Conservation (phyloP, 169 alveolate species). For the Pseudocohnilembus persalinus region DNA sequence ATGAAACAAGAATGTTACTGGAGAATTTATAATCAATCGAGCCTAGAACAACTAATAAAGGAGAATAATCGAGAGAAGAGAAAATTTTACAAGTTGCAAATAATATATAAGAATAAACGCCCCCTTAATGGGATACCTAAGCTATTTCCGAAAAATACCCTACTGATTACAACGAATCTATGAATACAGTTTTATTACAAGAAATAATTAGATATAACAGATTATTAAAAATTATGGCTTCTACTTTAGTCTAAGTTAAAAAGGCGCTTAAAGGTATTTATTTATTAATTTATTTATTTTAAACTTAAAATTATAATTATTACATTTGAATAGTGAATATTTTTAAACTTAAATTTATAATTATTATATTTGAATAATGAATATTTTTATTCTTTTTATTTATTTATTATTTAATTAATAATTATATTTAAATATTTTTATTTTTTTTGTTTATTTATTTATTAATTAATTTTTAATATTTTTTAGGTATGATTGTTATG, state of each 20-base stretch:
- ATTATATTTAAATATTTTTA: too few species aligned
- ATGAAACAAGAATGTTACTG: slow-evolving; percentile 69
- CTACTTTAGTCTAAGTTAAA: slow-evolving; percentile 61
- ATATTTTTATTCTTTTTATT: too few species aligned
- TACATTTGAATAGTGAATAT: too few species aligned
- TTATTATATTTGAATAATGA: too few species aligned
- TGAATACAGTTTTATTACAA: slow-evolving; percentile 87
- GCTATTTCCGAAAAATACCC: slow-evolving; percentile 74
- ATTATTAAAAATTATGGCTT: slow-evolving; percentile 65
- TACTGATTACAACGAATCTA: slow-evolving; percentile 82
- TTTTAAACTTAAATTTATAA: too few species aligned
- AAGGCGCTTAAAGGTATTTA: slow-evolving; percentile 77
- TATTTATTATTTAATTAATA: too few species aligned
- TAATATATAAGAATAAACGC: slow-evolving; percentile 63
- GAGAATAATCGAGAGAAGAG: slow-evolving; percentile 77
- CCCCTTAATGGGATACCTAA: slow-evolving; percentile 75
- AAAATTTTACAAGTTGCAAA: slow-evolving; percentile 65
- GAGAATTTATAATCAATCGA: slow-evolving; percentile 74
- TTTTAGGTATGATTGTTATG: slow-evolving; percentile 63
- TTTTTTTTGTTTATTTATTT: too few species aligned
- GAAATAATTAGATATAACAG: slow-evolving; percentile 87
- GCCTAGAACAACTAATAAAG: slow-evolving; percentile 76
- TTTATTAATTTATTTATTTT: slow-evolving; percentile 14
- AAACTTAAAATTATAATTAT: too few species aligned
- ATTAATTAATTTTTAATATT: too few species aligned